A percentile compares a stretch with the other conserved stretches of the same genome.
These are phyloP conservation scores for Dryas drummondii DNA, from an alignment of 306 rosid genomes.

Conservation along the genomic window DNA sequence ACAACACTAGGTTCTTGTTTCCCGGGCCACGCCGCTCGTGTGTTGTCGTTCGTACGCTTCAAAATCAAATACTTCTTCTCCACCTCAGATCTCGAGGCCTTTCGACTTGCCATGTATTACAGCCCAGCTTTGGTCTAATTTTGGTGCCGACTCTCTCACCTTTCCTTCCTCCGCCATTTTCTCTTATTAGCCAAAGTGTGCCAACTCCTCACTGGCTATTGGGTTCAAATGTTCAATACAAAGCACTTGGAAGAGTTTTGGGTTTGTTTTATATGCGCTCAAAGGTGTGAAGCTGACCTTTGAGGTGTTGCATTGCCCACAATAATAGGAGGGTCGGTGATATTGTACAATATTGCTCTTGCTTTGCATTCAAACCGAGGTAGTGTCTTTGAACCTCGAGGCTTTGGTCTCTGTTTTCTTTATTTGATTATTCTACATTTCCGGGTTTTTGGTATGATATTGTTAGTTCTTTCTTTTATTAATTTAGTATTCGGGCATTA, in stretches of 20 bases:
- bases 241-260: slow-evolving; percentile 45
- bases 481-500: slow-evolving; percentile 26
- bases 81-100: slow-evolving; percentile 60
- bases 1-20: slow-evolving; percentile 45
- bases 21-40: slow-evolving; percentile 61
- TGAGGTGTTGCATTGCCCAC: slow-evolving; percentile 37
- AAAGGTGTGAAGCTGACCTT: slow-evolving; percentile 39
- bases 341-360: slow-evolving; percentile 44
- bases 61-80: slow-evolving; percentile 7
- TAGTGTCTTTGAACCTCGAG: slow-evolving; percentile 34
- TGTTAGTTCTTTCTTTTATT: slow-evolving; percentile 16
- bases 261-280: slow-evolving; percentile 25
- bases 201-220: slow-evolving; percentile 8
- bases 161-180: slow-evolving; percentile 65
- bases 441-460: slow-evolving; percentile 28
- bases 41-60: slow-evolving; percentile 9
- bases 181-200: slow-evolving; percentile 29
- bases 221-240: slow-evolving; percentile 44
- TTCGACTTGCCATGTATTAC: not conserved
- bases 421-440: slow-evolving; percentile 38
- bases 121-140: not conserved
- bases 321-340: slow-evolving; percentile 63
- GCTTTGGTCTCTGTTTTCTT: slow-evolving; percentile 40
- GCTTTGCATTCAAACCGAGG: slow-evolving; percentile 43
- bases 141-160: slow-evolving; percentile 27